phyloP scores from a whole-genome alignment of 1,284 basidiomycete species.

The Paramarasmius palmivorus region DNA sequence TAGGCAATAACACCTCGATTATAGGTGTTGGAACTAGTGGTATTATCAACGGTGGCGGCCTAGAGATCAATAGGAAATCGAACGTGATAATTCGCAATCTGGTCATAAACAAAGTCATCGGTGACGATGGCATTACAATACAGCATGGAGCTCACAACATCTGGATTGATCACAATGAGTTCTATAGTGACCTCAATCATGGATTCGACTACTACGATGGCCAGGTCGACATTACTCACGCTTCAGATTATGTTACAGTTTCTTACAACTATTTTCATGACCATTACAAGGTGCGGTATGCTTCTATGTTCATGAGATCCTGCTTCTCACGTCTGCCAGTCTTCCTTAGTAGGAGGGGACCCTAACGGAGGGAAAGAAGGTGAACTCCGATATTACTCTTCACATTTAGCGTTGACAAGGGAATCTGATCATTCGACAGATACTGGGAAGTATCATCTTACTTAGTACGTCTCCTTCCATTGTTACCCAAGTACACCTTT shows the following conservation, averaged over 20 bases:
- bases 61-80: conserved; percentile 21
- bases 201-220: conserved; percentile 26
- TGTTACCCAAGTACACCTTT: background rate
- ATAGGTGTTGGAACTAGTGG: conserved; percentile 23
- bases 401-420: background rate
- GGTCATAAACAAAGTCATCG: conserved; percentile 24
- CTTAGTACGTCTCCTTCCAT: conserved; percentile 17
- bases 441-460: conserved; percentile 26
- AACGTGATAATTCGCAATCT: conserved; percentile 25
- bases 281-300: conserved; percentile 21
- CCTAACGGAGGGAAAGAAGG: conserved; percentile 21
- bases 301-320: background rate
- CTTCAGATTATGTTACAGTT: conserved; percentile 24
- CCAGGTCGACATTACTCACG: conserved; percentile 24
- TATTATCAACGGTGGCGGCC: conserved; percentile 24
- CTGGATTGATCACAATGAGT: conserved; percentile 28
- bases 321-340: conserved; percentile 9
- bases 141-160: conserved; percentile 18
- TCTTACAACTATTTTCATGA: conserved; percentile 26
- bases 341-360: conserved; percentile 23
- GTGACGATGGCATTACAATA: conserved; percentile 22
- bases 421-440: conserved; percentile 9
- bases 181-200: conserved; percentile 23
- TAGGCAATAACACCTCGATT: conserved; percentile 23
- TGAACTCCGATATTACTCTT: background rate